Percentiles rank a stretch among this genome's conserved stretches.
These are phyloP conservation scores for Setaria italica DNA, from an alignment of 202 grass and related monocot species.

Conservation along the genomic window DNA sequence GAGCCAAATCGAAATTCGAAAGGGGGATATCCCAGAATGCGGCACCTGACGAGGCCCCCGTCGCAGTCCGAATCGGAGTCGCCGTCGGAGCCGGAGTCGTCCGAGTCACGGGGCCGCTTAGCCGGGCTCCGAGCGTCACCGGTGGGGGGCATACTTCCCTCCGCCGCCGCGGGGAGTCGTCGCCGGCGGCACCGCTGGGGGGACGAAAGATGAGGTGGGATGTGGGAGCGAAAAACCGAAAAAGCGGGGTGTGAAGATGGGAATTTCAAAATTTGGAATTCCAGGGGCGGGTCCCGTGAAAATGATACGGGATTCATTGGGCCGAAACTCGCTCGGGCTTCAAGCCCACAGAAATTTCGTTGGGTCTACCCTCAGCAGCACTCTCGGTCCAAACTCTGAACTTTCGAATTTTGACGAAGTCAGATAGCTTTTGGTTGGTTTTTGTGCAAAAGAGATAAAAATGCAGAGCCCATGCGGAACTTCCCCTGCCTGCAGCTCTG, in stretches of 20 bases:
- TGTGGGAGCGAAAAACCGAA: background rate
- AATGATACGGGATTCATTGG: background rate
- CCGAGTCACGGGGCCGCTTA: slow-evolving; percentile 14
- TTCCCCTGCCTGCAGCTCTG: background rate
- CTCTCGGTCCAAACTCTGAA: background rate
- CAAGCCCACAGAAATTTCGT: background rate
- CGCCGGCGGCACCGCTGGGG: background rate
- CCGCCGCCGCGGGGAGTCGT: slow-evolving; percentile 18
- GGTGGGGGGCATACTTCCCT: background rate
- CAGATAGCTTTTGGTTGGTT: background rate
- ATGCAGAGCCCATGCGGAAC: too few species aligned
- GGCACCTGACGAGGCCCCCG: slow-evolving; percentile 46
- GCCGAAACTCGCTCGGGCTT: background rate
- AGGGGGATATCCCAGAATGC: background rate
- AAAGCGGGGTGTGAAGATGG: background rate
- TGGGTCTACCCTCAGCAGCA: background rate
- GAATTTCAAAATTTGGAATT: slow-evolving; percentile 20
- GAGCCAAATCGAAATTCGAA: background rate
- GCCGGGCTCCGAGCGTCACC: background rate
- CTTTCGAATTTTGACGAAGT: background rate
- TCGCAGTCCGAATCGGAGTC: background rate
- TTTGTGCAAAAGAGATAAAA: background rate
- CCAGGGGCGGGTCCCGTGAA: background rate
- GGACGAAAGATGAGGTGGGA: background rate
- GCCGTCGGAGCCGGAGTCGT: background rate